A percentile compares a stretch with the other conserved stretches of the same genome.
phyloP scores from a whole-genome alignment of 2,329 filamentous ascomycete genomes.

The Berkeleyomyces basicola region DNA sequence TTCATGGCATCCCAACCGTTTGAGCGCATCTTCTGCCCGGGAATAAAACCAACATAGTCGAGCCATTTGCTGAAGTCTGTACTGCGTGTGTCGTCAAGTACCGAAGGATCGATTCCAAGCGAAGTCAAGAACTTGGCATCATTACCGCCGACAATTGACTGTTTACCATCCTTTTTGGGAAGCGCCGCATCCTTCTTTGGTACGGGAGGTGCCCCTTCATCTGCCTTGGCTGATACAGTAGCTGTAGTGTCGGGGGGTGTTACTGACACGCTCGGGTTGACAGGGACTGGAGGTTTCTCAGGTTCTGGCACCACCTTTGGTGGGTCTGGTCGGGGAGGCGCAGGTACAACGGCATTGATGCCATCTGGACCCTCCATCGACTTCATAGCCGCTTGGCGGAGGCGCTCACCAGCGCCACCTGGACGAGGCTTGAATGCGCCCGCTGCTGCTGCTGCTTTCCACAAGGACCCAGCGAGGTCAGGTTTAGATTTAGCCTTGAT shows the following conservation, averaged over 20 bases:
- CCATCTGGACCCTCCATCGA: conserved; percentile 62
- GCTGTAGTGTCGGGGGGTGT: conserved; percentile 16
- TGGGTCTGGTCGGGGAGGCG: conserved; percentile 39
- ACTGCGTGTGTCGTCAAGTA: conserved; percentile 56
- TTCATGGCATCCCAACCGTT: conserved; percentile 68
- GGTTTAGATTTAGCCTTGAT: conserved; percentile 62
- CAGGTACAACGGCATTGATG: conserved; percentile 74
- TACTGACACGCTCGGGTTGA: not conserved
- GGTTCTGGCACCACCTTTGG: conserved; percentile 15
- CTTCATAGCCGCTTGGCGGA: conserved; percentile 45
- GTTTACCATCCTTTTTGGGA: conserved; percentile 23
- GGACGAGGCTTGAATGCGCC: conserved; percentile 65
- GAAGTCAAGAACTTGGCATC: conserved; percentile 63
- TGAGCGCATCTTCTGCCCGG: conserved; percentile 54
- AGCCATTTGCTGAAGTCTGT: conserved; percentile 69
- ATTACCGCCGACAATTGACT: conserved; percentile 51
- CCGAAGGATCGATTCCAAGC: conserved; percentile 57
- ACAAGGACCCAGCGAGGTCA: conserved; percentile 61
- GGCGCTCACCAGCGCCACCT: conserved; percentile 69
- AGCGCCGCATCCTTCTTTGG: conserved; percentile 23
- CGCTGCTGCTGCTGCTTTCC: conserved; percentile 58
- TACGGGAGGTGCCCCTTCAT: conserved; percentile 12
- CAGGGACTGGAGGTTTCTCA: conserved; percentile 21
- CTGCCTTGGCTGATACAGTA: not conserved
- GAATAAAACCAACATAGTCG: conserved; percentile 77